Evolutionary conservation across 306 rosid species (phyloP), one percentile per base, ranked within the genome.

Genomic region (Mimosa bimucronata): DNA sequence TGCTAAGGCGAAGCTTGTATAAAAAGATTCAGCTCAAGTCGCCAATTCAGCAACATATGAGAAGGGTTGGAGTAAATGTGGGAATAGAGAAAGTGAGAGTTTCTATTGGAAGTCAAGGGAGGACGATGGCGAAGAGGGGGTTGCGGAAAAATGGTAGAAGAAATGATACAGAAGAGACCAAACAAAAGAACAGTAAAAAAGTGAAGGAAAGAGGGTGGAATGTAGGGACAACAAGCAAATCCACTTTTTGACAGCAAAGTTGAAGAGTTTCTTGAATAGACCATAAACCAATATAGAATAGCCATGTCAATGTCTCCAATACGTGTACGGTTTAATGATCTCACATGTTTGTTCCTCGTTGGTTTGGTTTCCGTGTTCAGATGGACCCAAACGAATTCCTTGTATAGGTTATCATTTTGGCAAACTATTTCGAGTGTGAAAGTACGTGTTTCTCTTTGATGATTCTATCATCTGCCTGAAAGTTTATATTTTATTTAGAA

Each of bases 181-280:
- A 87, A 84, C 89, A 87, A 65, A 89, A 89, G 86, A 91, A 81
- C 71, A 81, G 40, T 67, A 91, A 84, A 3, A 95, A 87, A 88
- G 99, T 90, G 50, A 95, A 91, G 97, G 98, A 96, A 83, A 91
- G 98, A 67, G 99, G 94, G 19, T 93, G 98, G 98, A 91, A 91
- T 65, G 48, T 83, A 50, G 91, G 94, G 50, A 84, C 87, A 9
- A 42, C 76, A 1, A 88, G 80, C 44, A 90, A 87, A 83, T 44
- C 77, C 29, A 82, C 48, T 44, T 66, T 81, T 16, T 83, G 74
- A 77, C 46, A 68, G 40, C 26, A 40, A 44, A 38, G 25, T 83
- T 81, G 57, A 58, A 31, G 70, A 34, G 30, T 6, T 66, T 18
- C 45, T 34, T 28, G 2, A 21, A 14, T 31, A 66, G 15, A 34